Evolutionary conservation across 306 rosid genomes (phyloP).

Genomic region (Prunus fruticosa): DNA sequence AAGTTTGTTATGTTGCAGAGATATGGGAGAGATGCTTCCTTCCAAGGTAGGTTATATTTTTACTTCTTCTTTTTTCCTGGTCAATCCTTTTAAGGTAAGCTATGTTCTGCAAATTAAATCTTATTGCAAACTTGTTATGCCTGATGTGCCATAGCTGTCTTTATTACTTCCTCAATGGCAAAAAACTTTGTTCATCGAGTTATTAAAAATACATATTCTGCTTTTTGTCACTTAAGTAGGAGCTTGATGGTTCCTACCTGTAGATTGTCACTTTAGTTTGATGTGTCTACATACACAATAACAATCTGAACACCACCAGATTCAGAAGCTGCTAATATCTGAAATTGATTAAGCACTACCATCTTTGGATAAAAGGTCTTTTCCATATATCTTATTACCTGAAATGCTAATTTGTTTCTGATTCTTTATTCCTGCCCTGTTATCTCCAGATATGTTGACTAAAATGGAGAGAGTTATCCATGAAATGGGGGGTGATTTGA

Average conservation of each 20-base stretch:
- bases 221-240: background rate
- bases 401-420: slow-evolving; percentile 8
- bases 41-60: slow-evolving; percentile 53
- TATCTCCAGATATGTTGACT: slow-evolving; percentile 60
- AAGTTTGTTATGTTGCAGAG: slow-evolving; percentile 45
- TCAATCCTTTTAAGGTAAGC: background rate
- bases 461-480: slow-evolving; percentile 70
- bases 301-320: background rate
- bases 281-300: background rate
- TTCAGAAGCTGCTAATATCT: background rate
- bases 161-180: background rate
- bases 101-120: background rate
- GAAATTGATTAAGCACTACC: background rate
- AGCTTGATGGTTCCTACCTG: too few relatives aligned
- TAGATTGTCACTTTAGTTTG: background rate
- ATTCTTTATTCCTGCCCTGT: slow-evolving; percentile 10
- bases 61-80: background rate
- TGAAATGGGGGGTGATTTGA: slow-evolving; percentile 63
- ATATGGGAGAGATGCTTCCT: slow-evolving; percentile 76
- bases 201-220: background rate
- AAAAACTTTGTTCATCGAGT: too few relatives aligned
- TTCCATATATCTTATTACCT: background rate
- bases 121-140: background rate
- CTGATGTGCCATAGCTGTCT: background rate
- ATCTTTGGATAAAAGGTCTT: background rate